Base-by-base conservation (phyloP, 192 early-diverging fungal genomes). In the Podila epigama region DNA sequence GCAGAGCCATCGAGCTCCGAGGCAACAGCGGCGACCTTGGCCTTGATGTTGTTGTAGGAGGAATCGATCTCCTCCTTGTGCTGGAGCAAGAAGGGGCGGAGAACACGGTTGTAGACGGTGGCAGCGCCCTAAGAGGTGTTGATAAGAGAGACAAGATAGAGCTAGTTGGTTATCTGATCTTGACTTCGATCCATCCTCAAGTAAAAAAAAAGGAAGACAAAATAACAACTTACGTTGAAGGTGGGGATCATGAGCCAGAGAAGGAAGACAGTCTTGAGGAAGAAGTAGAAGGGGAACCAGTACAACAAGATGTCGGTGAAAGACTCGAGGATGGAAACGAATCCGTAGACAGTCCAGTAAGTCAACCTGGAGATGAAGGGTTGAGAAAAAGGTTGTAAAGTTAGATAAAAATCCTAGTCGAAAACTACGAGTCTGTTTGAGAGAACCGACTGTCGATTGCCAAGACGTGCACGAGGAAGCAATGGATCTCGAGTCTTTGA, bases 261-360 rank as follows among this genome's bases (percentile, higher is more conserved):
- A 66, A 97, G 83, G 63, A 98, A 86, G 12, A 89, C 72, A n/a
- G 94, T 90, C 87, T 99, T 99, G 84, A 97, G 86, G 42, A 90
- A 79, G 79, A 93, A 97, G 86, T 96, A 99, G 83, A 99, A 95
- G 48, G 95, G 95, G 64, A 96, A 75, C 95, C 96, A 99, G 88
- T 95, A 94, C 33, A 97, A 81, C 12, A 99, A 54, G 53, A 91
- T 42, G 54, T 97, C 94, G n/a, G 90, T 86, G 67, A 98, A 97
- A 84, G 93, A 96, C 88, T 98, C 96, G 58, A 91, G 29, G 35
- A 92, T 85, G 62, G 94, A 93, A 56, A 95, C 82, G 77, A 97
- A 90, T 31, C 93, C 96, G 83, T 92, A 95, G 12, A 99, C 93
- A 32, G 88, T 89, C 89, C 82, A 81, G 42, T 42, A 53, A 32